Conservation (phyloP, 305 asterid genomes). For the Fraxinus ornus region DNA sequence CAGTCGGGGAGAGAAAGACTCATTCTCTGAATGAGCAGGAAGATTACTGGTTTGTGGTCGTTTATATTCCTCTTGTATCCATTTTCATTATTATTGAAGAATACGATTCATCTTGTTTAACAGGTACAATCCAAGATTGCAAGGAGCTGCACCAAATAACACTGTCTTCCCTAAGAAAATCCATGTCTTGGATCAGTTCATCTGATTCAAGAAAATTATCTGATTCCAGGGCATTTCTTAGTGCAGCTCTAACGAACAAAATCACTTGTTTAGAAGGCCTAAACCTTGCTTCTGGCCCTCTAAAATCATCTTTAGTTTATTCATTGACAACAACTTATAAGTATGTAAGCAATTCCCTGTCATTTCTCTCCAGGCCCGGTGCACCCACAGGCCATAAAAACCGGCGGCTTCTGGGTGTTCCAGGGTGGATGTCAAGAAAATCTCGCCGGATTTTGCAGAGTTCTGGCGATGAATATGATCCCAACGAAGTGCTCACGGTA, state of each 20-base stretch:
- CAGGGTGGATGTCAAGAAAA: constrained; percentile 55
- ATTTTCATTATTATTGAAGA: neutral
- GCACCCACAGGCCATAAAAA: constrained; percentile 20
- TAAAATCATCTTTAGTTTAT: constrained; percentile 41
- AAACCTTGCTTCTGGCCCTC: constrained; percentile 49
- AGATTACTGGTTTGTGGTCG: neutral
- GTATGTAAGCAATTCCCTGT: constrained; percentile 63
- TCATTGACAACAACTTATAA: constrained; percentile 38
- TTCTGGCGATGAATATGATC: constrained; percentile 42
- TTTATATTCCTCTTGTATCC: neutral
- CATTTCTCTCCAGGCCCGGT: constrained; percentile 37
- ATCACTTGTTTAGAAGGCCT: constrained; percentile 76
- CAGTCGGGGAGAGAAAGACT: neutral
- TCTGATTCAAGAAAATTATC: constrained; percentile 27
- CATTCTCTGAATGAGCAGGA: neutral
- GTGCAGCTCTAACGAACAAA: constrained; percentile 73
- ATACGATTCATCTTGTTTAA: neutral
- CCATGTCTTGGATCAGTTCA: constrained; percentile 37
- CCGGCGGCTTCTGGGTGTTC: constrained; percentile 54
- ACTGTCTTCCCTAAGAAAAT: constrained; percentile 41
- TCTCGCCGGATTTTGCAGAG: constrained; percentile 47
- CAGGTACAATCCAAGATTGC: constrained; percentile 72
- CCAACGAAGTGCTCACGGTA: constrained; percentile 48
- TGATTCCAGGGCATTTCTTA: constrained; percentile 60
- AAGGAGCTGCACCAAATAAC: constrained; percentile 69